Evolutionary conservation across 1,139 yeast species (phyloP).

Genomic region (Groenewaldozyma sp.): DNA sequence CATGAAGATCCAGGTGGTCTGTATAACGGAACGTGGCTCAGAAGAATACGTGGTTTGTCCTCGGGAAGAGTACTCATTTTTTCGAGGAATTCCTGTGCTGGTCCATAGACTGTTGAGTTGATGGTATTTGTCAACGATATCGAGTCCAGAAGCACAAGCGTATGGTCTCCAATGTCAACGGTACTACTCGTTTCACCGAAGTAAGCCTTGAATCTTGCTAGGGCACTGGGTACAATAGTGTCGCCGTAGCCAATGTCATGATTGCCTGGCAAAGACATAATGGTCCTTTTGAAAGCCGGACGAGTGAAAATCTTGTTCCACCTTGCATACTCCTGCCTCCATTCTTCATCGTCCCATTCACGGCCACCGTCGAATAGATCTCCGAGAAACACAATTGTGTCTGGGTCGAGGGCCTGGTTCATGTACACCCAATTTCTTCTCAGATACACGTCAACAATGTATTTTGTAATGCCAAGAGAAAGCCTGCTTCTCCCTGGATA

Average conservation of each 20-base stretch:
- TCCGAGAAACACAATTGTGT: constrained; percentile 71
- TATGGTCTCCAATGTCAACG: constrained; percentile 60
- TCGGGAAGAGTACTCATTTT: constrained; percentile 21
- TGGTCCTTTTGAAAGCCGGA: constrained; percentile 38
- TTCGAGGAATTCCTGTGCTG: constrained; percentile 37
- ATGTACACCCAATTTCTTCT: constrained; percentile 64
- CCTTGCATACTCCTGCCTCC: constrained; percentile 67
- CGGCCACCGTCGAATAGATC: constrained; percentile 95
- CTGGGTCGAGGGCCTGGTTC: constrained; percentile 56
- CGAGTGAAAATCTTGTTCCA: constrained; percentile 54
- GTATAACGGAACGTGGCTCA: constrained; percentile 74
- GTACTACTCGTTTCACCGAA: constrained; percentile 65
- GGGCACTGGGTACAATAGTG: constrained; percentile 43
- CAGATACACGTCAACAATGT: constrained; percentile 63
- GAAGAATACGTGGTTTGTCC: constrained; percentile 52
- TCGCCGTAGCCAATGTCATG: constrained; percentile 93
- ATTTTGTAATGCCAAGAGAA: constrained; percentile 28
- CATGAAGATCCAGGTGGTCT: constrained; percentile 51
- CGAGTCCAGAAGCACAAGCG: constrained; percentile 68
- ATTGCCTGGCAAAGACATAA: constrained; percentile 71
- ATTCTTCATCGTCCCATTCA: constrained; percentile 62
- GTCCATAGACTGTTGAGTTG: constrained; percentile 34
- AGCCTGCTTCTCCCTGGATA: constrained; percentile 34
- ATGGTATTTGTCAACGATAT: constrained; percentile 58
- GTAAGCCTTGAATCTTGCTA: constrained; percentile 54